Base-by-base conservation (phyloP, 768 basidiomycete genomes). In the Hypsizygus marmoreus region DNA sequence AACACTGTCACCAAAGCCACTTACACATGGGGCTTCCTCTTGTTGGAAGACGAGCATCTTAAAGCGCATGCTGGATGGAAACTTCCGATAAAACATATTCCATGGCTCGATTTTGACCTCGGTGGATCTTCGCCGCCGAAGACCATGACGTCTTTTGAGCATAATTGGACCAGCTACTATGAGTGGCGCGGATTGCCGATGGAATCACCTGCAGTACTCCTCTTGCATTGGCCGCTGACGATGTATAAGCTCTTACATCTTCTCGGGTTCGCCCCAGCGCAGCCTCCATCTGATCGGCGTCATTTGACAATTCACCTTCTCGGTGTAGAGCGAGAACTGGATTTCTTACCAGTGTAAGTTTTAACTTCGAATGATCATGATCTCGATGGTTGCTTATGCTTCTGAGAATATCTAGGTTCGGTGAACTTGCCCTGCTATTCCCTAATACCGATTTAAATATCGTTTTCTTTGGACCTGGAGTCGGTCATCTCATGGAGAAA, bases 371-470 rank as follows among this genome's bases (percentile, higher is more conserved):
- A 12, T 28, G 16, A 25, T 25, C 8, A 17, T 23, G 30, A 31
- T 31, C 13, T 12, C 14, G 13, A 19, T 40, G 44, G 46, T 40
- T 46, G 16, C 47, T 9, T n/a, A 17, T 17, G 16, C 7, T 14
- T n/a, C 29, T 17, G 16, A 16, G 11, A 37, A 37, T 29, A 13
- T 23, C 40, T 45, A 74, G 76, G 25, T 76, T 74, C 51, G 68
- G 71, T 11, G 75, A 78, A 50, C 55, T 77, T 28, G 76, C 73
- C 4, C 55, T 77, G 17, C 56, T 76, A 28, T 54, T 74, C 13
- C 74, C 73, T 13, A 56, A 75, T 50, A 73, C 72, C 14, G 73
- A 77, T 49, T 61, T 76, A 47, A 67, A 68, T 45, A 59, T 77
- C 13, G 63, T 67, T 28, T 55, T 77, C 44, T 71, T 74, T 40